These are phyloP conservation scores for Colletotrichum sp. DNA, from an alignment of 2,329 filamentous ascomycete species.

Conservation along the genomic window DNA sequence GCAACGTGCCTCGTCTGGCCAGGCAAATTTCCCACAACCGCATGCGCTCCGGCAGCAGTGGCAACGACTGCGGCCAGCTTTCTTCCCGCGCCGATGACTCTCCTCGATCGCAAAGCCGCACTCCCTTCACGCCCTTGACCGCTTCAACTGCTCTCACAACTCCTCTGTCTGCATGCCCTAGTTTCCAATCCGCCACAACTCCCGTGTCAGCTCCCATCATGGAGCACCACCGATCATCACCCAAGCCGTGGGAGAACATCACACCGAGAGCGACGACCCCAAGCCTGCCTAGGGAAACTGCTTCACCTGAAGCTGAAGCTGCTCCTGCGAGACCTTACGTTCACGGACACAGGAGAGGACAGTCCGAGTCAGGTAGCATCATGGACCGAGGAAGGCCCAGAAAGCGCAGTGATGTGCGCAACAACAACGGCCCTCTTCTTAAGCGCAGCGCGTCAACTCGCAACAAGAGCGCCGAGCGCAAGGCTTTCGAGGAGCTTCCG, in stretches of 20 bases:
- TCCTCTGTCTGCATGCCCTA: slow-evolving; percentile 47
- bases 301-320: slow-evolving; percentile 34
- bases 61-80: slow-evolving; percentile 43
- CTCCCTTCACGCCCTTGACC: slow-evolving; percentile 51
- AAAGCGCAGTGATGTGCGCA: slow-evolving; percentile 53
- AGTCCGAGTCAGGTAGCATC: slow-evolving; percentile 63
- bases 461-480: slow-evolving; percentile 54
- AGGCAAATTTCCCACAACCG: slow-evolving; percentile 49
- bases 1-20: slow-evolving; percentile 17
- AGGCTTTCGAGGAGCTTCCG: slow-evolving; percentile 66
- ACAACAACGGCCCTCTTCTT: slow-evolving; percentile 39
- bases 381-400: slow-evolving; percentile 68
- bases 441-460: slow-evolving; percentile 40
- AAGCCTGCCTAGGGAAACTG: slow-evolving; percentile 32
- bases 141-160: slow-evolving; percentile 44
- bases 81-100: slow-evolving; percentile 52
- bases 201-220: slow-evolving; percentile 53
- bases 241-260: slow-evolving; percentile 48
- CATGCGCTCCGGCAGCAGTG: slow-evolving; percentile 50
- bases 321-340: slow-evolving; percentile 28
- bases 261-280: slow-evolving; percentile 29
- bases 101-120: slow-evolving; percentile 42
- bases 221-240: slow-evolving; percentile 46
- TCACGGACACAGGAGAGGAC: slow-evolving; percentile 53
- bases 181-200: slow-evolving; percentile 25